Percentiles rank a stretch among this genome's conserved stretches.
phyloP scores from a whole-genome alignment of 495 filamentous ascomycete genomes.

The Cryomyces minteri region DNA sequence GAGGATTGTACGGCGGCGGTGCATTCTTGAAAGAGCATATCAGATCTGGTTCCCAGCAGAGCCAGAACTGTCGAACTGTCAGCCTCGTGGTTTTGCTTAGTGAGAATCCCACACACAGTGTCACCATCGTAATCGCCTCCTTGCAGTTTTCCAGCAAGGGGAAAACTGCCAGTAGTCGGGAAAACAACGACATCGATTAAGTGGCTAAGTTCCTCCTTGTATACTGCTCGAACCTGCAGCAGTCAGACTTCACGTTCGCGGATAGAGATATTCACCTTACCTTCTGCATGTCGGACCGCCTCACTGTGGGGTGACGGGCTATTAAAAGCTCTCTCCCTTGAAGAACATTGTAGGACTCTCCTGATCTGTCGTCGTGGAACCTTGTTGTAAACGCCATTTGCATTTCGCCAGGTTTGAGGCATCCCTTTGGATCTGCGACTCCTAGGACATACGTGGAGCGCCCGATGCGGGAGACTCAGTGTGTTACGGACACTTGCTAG shows the following conservation, averaged over 20 bases:
- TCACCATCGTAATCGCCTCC: slow-evolving; percentile 96
- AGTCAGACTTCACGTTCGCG: not conserved
- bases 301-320: slow-evolving; percentile 64
- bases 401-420: slow-evolving; percentile 56
- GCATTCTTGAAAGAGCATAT: slow-evolving; percentile 62
- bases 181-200: slow-evolving; percentile 82
- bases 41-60: slow-evolving; percentile 72
- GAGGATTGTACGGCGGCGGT: slow-evolving; percentile 27
- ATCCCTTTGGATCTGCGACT: slow-evolving; percentile 57
- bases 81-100: not conserved
- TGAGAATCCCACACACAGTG: slow-evolving; percentile 20
- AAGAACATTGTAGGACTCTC: slow-evolving; percentile 39
- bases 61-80: slow-evolving; percentile 34
- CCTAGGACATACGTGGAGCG: slow-evolving; percentile 66
- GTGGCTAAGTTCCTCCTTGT: slow-evolving; percentile 47
- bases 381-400: slow-evolving; percentile 63
- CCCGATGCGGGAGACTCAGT: slow-evolving; percentile 50
- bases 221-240: slow-evolving; percentile 33
- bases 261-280: slow-evolving; percentile 14
- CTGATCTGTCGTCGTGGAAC: slow-evolving; percentile 31
- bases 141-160: slow-evolving; percentile 65
- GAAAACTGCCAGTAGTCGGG: slow-evolving; percentile 43
- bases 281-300: slow-evolving; percentile 70
- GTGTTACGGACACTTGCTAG: slow-evolving; percentile 40
- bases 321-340: slow-evolving; percentile 64